Evolutionary conservation across 1,139 yeast genomes (phyloP).

Genomic region (Diutina pseudorugosa): DNA sequence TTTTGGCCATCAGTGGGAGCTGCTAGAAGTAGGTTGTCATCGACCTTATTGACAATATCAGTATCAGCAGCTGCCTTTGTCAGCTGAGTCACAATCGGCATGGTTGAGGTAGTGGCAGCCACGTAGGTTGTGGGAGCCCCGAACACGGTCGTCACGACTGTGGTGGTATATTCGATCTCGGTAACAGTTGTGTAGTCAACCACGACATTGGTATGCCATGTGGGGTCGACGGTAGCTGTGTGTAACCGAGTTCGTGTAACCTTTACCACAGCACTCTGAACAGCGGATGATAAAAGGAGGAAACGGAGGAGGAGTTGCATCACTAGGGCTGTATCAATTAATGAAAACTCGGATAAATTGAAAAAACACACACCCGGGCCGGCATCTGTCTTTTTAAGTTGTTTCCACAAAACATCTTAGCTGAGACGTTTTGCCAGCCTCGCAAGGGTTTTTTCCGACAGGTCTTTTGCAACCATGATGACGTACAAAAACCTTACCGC

Average conservation of each 20-base stretch:
- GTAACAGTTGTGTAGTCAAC: not conserved
- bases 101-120: not conserved
- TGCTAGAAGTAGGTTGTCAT: not conserved
- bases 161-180: not conserved
- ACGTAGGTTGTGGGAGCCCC: constrained; percentile 1
- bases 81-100: not conserved
- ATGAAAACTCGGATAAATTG: not conserved
- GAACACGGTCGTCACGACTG: not conserved
- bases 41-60: not conserved
- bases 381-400: not conserved
- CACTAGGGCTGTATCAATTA: constrained; percentile 2
- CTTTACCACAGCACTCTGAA: constrained; percentile 1
- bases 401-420: not conserved
- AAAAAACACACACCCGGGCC: not conserved
- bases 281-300: constrained; percentile 2
- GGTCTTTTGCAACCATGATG: not conserved
- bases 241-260: not conserved
- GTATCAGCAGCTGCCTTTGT: not conserved
- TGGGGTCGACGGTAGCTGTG: not conserved
- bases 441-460: not conserved
- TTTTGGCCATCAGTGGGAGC: not conserved
- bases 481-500: not conserved
- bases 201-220: not conserved
- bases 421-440: not conserved
- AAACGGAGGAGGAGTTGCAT: constrained; percentile 1